These are phyloP conservation scores for Candida sithepensis DNA, from an alignment of 805 yeast genomes.

Conservation along the genomic window DNA sequence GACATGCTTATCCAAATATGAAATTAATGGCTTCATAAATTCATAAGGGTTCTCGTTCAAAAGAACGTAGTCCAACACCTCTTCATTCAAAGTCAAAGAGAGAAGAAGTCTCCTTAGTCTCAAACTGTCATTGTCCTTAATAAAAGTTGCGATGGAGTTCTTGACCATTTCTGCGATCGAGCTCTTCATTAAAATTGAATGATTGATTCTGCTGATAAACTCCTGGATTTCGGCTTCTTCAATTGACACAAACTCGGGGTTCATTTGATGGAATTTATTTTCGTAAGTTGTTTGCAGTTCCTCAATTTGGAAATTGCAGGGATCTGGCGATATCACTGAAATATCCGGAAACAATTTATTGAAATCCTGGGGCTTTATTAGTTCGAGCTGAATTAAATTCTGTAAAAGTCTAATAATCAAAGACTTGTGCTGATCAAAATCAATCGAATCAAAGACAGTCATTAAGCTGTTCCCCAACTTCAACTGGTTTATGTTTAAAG, in stretches of 20 bases:
- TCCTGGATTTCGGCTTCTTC: constrained; percentile 53
- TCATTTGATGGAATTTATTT: constrained; percentile 31
- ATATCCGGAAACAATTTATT: constrained; percentile 6
- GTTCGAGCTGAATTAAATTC: constrained; percentile 19
- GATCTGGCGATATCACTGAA: not conserved
- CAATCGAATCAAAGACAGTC: constrained; percentile 19
- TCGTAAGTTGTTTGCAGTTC: constrained; percentile 16
- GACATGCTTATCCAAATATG: constrained; percentile 45
- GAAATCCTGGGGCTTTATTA: constrained; percentile 17
- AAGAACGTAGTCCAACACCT: constrained; percentile 40
- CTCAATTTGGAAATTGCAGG: constrained; percentile 5
- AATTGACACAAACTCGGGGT: constrained; percentile 45
- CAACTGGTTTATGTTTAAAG: constrained; percentile 28
- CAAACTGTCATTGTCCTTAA: constrained; percentile 37
- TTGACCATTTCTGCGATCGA: constrained; percentile 35
- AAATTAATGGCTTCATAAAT: constrained; percentile 42
- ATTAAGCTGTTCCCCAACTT: constrained; percentile 22
- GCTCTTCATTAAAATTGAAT: constrained; percentile 42
- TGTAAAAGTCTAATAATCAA: constrained; percentile 16
- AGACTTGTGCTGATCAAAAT: constrained; percentile 7
- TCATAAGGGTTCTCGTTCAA: constrained; percentile 42
- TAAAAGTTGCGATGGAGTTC: constrained; percentile 33
- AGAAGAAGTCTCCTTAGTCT: constrained; percentile 50
- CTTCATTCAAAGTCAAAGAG: constrained; percentile 42
- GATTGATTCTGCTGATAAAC: constrained; percentile 44